Conservation (phyloP, 805 yeast genomes). For the Hanseniaspora meyeri region DNA sequence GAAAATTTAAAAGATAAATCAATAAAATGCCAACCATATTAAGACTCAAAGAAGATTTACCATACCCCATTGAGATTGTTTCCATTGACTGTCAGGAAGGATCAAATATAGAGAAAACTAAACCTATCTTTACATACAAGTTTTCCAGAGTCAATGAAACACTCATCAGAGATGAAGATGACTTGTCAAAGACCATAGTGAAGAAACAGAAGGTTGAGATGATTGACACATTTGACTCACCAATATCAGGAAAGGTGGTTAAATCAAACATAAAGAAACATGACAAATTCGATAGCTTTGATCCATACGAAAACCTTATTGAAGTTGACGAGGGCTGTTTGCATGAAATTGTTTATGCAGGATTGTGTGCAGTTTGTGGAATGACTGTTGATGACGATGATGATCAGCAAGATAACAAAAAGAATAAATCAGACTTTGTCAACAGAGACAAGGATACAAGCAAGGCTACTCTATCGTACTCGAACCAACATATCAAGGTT, state of each 20-base stretch:
- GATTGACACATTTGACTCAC: slow-evolving; percentile 10
- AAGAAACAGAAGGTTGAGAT: slow-evolving; percentile 9
- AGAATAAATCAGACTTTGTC: neutral
- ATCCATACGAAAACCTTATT: slow-evolving; percentile 28
- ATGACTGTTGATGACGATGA: slow-evolving; percentile 55
- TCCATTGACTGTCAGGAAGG: slow-evolving; percentile 4
- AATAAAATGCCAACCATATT: slow-evolving; percentile 6
- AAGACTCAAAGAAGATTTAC: slow-evolving; percentile 9
- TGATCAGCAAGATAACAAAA: slow-evolving; percentile 56
- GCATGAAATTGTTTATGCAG: slow-evolving; percentile 88
- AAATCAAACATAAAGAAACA: neutral
- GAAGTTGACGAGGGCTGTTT: slow-evolving; percentile 69
- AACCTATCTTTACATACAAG: slow-evolving; percentile 10
- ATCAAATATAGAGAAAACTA: neutral
- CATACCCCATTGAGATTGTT: slow-evolving; percentile 9
- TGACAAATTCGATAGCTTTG: slow-evolving; percentile 1
- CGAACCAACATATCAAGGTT: slow-evolving; percentile 69
- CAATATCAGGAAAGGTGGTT: slow-evolving; percentile 3
- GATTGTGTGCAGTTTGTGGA: slow-evolving; percentile 89
- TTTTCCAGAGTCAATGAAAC: slow-evolving; percentile 4
- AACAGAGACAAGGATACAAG: slow-evolving; percentile 17
- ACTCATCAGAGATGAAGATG: slow-evolving; percentile 8
- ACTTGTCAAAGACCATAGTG: slow-evolving; percentile 11
- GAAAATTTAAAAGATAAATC: neutral
- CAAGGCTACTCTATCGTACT: slow-evolving; percentile 72